These are phyloP conservation scores for Hypoxylon sp. DNA, from an alignment of 2,329 filamentous ascomycete genomes.

Conservation along the genomic window DNA sequence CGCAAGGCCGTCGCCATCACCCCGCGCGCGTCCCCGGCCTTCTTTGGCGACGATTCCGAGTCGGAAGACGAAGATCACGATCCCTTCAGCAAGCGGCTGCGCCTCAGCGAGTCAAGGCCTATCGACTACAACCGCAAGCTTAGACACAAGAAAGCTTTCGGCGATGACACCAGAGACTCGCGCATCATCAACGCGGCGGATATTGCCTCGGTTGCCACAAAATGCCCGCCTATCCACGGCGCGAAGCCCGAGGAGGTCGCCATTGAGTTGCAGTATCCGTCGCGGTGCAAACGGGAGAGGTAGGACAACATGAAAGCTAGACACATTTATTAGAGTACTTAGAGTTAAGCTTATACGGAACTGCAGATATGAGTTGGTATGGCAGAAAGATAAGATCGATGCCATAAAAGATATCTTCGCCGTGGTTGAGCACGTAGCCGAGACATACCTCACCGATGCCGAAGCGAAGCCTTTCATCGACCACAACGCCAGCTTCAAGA, in stretches of 20 bases:
- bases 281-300: conserved; percentile 72
- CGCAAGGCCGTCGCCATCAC: conserved; percentile 53
- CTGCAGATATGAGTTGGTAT: conserved; percentile 74
- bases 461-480: conserved; percentile 74
- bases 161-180: conserved; percentile 51
- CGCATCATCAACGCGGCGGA: conserved; percentile 66
- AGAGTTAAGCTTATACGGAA: conserved; percentile 27
- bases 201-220: conserved; percentile 59
- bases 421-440: conserved; percentile 72
- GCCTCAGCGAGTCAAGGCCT: conserved; percentile 51
- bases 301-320: conserved; percentile 48
- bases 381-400: conserved; percentile 80
- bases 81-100: conserved; percentile 60
- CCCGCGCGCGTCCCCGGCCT: conserved; percentile 55
- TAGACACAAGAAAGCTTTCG: conserved; percentile 56
- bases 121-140: conserved; percentile 58
- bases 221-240: conserved; percentile 60
- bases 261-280: conserved; percentile 85
- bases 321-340: too few species aligned
- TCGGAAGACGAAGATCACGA: conserved; percentile 61
- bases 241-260: conserved; percentile 61
- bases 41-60: conserved; percentile 58
- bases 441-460: conserved; percentile 78
- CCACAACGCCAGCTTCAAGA: conserved; percentile 75
- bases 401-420: conserved; percentile 76